Base-by-base conservation (phyloP, 768 basidiomycete species). In the Gloeopeniophorella convolvens region DNA sequence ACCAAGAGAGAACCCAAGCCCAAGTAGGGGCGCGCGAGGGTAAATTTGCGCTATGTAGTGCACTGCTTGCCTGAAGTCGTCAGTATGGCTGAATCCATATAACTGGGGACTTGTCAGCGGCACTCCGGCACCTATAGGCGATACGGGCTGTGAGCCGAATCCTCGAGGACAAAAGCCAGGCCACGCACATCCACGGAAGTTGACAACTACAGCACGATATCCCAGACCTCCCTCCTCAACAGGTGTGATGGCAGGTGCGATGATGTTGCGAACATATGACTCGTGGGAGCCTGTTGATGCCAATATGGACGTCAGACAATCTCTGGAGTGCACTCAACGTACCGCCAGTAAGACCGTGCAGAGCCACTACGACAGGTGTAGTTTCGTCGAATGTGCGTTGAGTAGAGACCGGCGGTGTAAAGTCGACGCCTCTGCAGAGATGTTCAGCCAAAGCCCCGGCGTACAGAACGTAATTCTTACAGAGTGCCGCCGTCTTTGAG, bases 1-100 rank as follows among this genome's bases (percentile, higher is more conserved):
- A 34, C 95, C 95, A 31, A 98, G 79, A 4, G 92, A 95, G 72
- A 95, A 98, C 4, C 94, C 91, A 7, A 95, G 67, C 11, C 89
- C 94, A 15, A 95, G 68, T 31, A 97, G 70, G 8, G 85, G 88
- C 0, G 95, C 90, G 10, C 75, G 68, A 1, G 95, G 94, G 59
- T 83, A 94, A 51, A 66, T 63, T 32, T 77, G 66, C 2, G 81
- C 72, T 49, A 97, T 79, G 68, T 88, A 85, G 59, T 84, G 73
- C 37, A 96, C 65, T 1, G 89, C 86, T 51, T 80, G 79, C 21
- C 91, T 82, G 30, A 93, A 73, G 68, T 99, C 95, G 57, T 93
- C 83, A 5, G 94, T 97, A 55, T 89, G 79, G 24, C 84, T 87
- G 10, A 91, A 89, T 40, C 87, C 89, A 66, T 89, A 98, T 30